Percentiles rank a stretch among this genome's conserved stretches.
Evolutionary conservation across 352 stramenopile genomes (phyloP).

Genomic region (Pythium scleroteichum): DNA sequence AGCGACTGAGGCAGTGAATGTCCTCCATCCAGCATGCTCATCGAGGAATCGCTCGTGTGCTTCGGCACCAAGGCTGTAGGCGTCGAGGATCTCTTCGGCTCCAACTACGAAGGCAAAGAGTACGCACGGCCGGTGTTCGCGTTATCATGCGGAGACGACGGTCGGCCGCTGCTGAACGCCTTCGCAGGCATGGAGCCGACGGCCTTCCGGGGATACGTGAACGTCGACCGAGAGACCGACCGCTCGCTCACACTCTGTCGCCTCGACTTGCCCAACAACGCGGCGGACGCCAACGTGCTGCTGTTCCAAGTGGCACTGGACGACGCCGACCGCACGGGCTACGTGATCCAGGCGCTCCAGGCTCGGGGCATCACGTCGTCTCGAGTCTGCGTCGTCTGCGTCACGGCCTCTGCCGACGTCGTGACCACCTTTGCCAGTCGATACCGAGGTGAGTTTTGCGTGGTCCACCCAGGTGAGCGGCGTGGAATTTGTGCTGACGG

Average conservation of each 20-base stretch:
- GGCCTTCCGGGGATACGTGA: slow-evolving; percentile 14
- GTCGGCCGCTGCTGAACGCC: slow-evolving; percentile 5
- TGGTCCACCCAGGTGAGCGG: no score
- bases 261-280: slow-evolving; percentile 16
- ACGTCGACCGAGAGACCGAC: background rate
- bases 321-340: slow-evolving; percentile 2
- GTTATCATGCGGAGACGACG: slow-evolving; percentile 5
- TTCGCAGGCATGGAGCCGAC: slow-evolving; percentile 26
- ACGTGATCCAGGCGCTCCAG: slow-evolving; percentile 8
- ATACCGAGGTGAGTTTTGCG: slow-evolving; percentile 13
- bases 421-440: slow-evolving; percentile 22
- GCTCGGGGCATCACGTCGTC: slow-evolving; percentile 5
- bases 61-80: slow-evolving; percentile 25
- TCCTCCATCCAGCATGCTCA: slow-evolving; percentile 20
- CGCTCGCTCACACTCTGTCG: background rate
- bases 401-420: slow-evolving; percentile 9
- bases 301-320: slow-evolving; percentile 12
- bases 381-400: slow-evolving; percentile 18
- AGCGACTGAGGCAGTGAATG: background rate
- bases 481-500: no score
- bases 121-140: slow-evolving; percentile 13
- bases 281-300: slow-evolving; percentile 15
- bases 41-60: slow-evolving; percentile 24
- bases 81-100: slow-evolving; percentile 12
- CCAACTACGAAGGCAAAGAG: slow-evolving; percentile 24